Evolutionary conservation across 2,329 filamentous ascomycete genomes (phyloP).

Genomic region (Scedosporium dehoogii): DNA sequence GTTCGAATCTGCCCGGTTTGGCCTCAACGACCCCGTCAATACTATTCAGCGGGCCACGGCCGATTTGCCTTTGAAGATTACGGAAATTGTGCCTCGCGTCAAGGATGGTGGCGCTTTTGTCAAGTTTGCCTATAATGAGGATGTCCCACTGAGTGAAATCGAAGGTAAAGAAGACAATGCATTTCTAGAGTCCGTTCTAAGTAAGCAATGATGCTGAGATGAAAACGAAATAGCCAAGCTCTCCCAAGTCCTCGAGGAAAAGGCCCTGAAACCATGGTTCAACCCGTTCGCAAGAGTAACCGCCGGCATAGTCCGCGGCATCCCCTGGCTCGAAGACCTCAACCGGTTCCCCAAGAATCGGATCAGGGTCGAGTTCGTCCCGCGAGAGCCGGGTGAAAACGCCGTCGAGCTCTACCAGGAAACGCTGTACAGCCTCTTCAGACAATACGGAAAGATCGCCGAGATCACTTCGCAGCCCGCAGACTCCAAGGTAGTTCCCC

Average conservation of each 20-base stretch:
- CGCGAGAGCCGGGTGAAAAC: conserved; percentile 58
- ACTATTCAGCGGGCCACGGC: conserved; percentile 43
- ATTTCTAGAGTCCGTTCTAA: background rate
- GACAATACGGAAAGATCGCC: conserved; percentile 79
- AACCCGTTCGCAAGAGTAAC: conserved; percentile 67
- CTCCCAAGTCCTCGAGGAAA: conserved; percentile 52
- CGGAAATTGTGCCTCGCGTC: conserved; percentile 71
- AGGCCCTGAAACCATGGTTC: conserved; percentile 80
- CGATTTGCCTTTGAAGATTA: conserved; percentile 59
- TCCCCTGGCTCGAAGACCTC: conserved; percentile 90
- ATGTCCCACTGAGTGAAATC: conserved; percentile 28
- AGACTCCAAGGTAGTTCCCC: conserved; percentile 76
- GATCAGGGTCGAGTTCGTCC: conserved; percentile 76
- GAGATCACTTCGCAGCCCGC: conserved; percentile 76
- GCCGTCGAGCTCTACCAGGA: conserved; percentile 79
- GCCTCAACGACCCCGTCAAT: conserved; percentile 40
- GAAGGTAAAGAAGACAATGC: conserved; percentile 23
- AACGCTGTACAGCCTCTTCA: conserved; percentile 74
- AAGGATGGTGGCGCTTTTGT: conserved; percentile 93
- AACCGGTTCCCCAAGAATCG: conserved; percentile 69
- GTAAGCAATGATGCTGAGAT: conserved; percentile 2
- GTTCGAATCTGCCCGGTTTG: conserved; percentile 40
- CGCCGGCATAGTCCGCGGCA: conserved; percentile 65
- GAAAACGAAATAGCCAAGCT: conserved; percentile 35
- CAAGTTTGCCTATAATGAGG: conserved; percentile 56